Conservation (phyloP, 2,329 filamentous ascomycete genomes). For the Microdochium paspali region DNA sequence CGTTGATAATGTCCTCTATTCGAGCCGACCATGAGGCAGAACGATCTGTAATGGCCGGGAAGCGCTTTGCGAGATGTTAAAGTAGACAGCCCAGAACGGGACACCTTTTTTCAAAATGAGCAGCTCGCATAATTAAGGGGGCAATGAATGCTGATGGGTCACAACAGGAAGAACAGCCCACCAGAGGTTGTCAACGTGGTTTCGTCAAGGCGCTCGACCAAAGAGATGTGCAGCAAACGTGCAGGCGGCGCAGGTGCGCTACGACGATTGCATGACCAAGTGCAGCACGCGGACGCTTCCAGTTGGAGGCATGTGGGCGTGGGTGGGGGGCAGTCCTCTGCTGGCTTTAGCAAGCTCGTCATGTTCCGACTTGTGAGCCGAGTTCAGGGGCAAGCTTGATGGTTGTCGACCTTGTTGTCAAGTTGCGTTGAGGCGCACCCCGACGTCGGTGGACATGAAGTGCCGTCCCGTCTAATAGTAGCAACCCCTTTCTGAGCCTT, state of each 20-base stretch:
- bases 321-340: no score
- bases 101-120: no score
- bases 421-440: no score
- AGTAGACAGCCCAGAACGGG: no score
- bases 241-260: neutral
- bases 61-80: no score
- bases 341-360: no score
- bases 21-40: no score
- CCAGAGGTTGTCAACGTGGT: neutral
- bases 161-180: neutral
- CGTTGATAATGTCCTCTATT: no score
- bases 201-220: neutral
- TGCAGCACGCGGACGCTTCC: neutral
- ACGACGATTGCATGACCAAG: neutral
- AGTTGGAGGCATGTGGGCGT: neutral
- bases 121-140: neutral
- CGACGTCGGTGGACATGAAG: neutral
- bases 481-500: neutral
- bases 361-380: no score
- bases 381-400: no score
- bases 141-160: neutral
- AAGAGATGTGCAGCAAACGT: neutral
- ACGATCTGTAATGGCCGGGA: no score
- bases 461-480: neutral
- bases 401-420: no score